These are phyloP conservation scores for Trichoderma gamsii DNA, from an alignment of 495 filamentous ascomycete species.

Conservation along the genomic window DNA sequence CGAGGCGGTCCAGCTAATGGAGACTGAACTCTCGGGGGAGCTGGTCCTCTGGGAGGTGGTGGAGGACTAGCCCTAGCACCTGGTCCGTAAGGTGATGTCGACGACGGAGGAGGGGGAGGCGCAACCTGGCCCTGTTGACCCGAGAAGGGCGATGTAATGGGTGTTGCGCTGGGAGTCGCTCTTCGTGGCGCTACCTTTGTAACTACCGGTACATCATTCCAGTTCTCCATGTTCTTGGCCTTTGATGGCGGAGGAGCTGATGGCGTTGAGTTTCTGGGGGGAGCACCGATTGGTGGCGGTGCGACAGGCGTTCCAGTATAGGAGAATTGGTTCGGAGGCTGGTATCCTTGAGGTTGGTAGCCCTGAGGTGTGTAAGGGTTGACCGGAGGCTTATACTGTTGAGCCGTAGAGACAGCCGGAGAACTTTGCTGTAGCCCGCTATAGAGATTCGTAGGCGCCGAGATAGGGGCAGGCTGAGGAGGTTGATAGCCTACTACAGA, in stretches of 20 bases:
- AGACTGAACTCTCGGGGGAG: slow-evolving; percentile 47
- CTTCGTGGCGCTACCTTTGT: slow-evolving; percentile 64
- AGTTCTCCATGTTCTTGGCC: slow-evolving; percentile 63
- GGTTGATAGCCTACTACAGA: slow-evolving; percentile 35
- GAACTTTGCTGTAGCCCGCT: slow-evolving; percentile 14
- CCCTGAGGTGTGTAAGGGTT: slow-evolving; percentile 49
- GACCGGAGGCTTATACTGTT: slow-evolving; percentile 29
- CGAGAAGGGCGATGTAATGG: slow-evolving; percentile 62
- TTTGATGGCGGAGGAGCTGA: slow-evolving; percentile 63
- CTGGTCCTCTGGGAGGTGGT: slow-evolving; percentile 52
- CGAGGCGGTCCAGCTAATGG: slow-evolving; percentile 46
- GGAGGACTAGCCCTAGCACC: slow-evolving; percentile 41
- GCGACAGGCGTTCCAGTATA: slow-evolving; percentile 29
- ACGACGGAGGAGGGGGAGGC: slow-evolving; percentile 38
- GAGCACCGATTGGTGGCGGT: slow-evolving; percentile 32
- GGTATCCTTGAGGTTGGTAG: slow-evolving; percentile 13
- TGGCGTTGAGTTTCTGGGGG: slow-evolving; percentile 50
- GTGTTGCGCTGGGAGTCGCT: slow-evolving; percentile 58
- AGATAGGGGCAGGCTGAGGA: slow-evolving; percentile 29
- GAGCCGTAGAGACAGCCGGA: slow-evolving; percentile 22
- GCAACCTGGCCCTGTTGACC: slow-evolving; percentile 46
- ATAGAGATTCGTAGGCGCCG: slow-evolving; percentile 35
- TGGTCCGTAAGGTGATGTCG: slow-evolving; percentile 26
- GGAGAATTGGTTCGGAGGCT: slow-evolving; percentile 22
- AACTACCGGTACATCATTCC: slow-evolving; percentile 94